Evolutionary conservation across 1,139 yeast species (phyloP), one percentile per base, ranked within the genome.

Genomic region (Hyphopichia khmerensis): DNA sequence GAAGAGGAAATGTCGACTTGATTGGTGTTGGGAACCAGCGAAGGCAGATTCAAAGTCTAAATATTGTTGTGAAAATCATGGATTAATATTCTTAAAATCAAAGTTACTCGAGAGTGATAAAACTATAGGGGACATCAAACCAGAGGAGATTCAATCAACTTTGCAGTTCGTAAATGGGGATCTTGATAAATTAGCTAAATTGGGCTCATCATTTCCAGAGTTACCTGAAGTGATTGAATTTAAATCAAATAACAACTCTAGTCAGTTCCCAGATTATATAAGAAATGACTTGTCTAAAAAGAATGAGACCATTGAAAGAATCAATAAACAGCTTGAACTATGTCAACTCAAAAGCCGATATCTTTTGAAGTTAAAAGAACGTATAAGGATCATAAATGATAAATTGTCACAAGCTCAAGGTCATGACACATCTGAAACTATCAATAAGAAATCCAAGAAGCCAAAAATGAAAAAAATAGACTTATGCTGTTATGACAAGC

Each of bases 11-110:
- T 91, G 97, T 57, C 72, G 95, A 26, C 47, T 87, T 13, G 60
- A 64, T 0, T 64, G 59, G 1, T 91, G 98, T 57, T 73, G 62
- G 47, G 69, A 74, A 40, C 88, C 95, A 0, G 80, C 87, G 8
- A 46, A 49, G 10, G 51, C 56, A 6, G 65, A 55, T 27, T 41
- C 45, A 10, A 51, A 53, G 45, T 80, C 90, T 36, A 89, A 90
- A 59, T 91, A 87, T 59, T 91, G 98, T 59, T 65, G 80, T 18
- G 74, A 71, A 24, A 86, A 79, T 30, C 96, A 91, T 61, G 97
- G 96, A 0, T 45, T 77, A 19, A 53, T 59, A 44, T 89, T 71
- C 54, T 74, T 87, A 69, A 60, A 59, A 41, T 48, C 38, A 43
- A 41, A 45, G 2, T 41, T 69, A 38, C 43, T 60, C 24, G 47